Percentiles rank a stretch among this genome's conserved stretches.
Conservation (phyloP, 768 basidiomycete species). For the Ephemerocybe angulata region DNA sequence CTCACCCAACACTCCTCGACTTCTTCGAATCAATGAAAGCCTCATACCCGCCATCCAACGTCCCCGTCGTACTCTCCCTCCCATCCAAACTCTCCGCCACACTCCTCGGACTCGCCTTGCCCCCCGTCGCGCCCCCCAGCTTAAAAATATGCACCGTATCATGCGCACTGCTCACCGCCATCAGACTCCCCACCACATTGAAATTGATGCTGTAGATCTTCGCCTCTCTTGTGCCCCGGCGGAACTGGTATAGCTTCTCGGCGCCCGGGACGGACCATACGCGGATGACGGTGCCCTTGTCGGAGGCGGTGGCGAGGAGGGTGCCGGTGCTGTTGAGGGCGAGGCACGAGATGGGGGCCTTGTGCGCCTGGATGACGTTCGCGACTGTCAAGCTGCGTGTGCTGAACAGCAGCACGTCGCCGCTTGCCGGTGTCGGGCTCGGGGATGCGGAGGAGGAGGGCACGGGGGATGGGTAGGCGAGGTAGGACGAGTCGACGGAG, state of each 20-base stretch:
- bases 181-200: constrained; percentile 75
- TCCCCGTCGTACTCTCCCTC: constrained; percentile 47
- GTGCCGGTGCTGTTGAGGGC: constrained; percentile 84
- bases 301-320: constrained; percentile 87
- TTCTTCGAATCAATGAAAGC: constrained; percentile 79
- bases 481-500: constrained; percentile 87
- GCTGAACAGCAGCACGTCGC: constrained; percentile 93
- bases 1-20: constrained; percentile 55
- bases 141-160: constrained; percentile 98
- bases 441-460: too few species aligned
- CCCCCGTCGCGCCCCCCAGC: constrained; percentile 41
- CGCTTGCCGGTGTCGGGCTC: too few species aligned
- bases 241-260: constrained; percentile 93
- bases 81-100: constrained; percentile 67
- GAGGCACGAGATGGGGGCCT: constrained; percentile 84
- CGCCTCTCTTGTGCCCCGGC: constrained; percentile 84
- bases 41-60: constrained; percentile 81
- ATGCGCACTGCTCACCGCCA: constrained; percentile 88
- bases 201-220: constrained; percentile 80
- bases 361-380: constrained; percentile 97
- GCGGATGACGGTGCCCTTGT: constrained; percentile 95
- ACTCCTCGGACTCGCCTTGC: constrained; percentile 38
- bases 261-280: constrained; percentile 90
- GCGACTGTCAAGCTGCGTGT: constrained; percentile 87
- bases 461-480: constrained; percentile 93